A percentile compares a stretch with the other conserved stretches of the same genome.
These are phyloP conservation scores for Claviceps arundinis DNA, from an alignment of 2,329 filamentous ascomycete genomes.

Conservation along the genomic window DNA sequence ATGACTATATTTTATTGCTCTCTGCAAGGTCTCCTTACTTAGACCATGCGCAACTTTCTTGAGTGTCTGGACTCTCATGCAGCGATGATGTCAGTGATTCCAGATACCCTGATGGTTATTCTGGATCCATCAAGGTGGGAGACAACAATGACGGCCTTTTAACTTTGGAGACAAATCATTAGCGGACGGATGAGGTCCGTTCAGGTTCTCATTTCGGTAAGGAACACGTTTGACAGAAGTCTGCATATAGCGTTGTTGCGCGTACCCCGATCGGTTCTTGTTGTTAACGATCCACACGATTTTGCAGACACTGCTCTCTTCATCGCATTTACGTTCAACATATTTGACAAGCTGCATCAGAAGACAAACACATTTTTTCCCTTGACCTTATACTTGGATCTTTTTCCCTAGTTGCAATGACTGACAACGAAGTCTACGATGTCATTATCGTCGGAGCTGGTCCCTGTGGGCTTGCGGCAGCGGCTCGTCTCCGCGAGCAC, in stretches of 20 bases:
- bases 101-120: slow-evolving; percentile 6
- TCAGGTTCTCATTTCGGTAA: not conserved
- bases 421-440: slow-evolving; percentile 35
- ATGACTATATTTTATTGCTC: no score
- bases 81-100: not conserved
- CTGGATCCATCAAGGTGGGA: slow-evolving; percentile 5
- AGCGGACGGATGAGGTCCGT: not conserved
- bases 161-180: not conserved
- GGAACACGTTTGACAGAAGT: not conserved
- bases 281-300: not conserved
- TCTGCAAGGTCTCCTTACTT: not conserved
- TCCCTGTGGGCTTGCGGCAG: slow-evolving; percentile 60
- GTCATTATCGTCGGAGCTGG: slow-evolving; percentile 64
- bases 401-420: not conserved
- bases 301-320: not conserved
- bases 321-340: not conserved
- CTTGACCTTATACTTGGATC: not conserved
- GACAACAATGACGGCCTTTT: not conserved
- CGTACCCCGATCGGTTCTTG: not conserved
- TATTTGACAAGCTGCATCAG: no score
- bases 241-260: not conserved
- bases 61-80: not conserved
- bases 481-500: slow-evolving; percentile 56
- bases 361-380: no score
- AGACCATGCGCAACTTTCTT: not conserved